Percentiles rank a stretch among this genome's conserved stretches.
phyloP scores from a whole-genome alignment of 768 basidiomycete species.

The Tulasnella sp. region DNA sequence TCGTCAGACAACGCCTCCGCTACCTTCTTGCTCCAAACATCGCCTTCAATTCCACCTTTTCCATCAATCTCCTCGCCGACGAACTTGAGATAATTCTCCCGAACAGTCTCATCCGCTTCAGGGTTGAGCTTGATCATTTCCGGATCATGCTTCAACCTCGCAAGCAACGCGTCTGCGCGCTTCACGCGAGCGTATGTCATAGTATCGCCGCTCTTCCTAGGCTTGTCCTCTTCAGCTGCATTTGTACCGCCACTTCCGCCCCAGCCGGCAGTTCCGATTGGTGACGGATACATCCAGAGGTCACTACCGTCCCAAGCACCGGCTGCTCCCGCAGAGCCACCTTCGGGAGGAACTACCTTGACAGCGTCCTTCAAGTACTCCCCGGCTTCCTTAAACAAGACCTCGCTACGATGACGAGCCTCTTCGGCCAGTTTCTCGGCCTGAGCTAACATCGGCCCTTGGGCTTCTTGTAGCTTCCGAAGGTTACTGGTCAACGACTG shows the following conservation, averaged over 20 bases:
- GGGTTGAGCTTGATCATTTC: constrained; percentile 75
- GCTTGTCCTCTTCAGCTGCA: constrained; percentile 35
- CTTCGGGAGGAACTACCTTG: constrained; percentile 83
- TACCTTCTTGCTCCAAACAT: constrained; percentile 54
- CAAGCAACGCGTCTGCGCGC: constrained; percentile 71
- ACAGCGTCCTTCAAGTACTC: constrained; percentile 76
- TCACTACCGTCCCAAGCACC: constrained; percentile 81
- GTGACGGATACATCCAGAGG: constrained; percentile 68
- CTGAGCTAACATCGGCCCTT: constrained; percentile 48
- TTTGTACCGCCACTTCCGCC: constrained; percentile 24
- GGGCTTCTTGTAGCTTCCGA: constrained; percentile 69
- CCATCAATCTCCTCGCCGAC: constrained; percentile 47
- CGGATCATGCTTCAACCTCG: constrained; percentile 67
- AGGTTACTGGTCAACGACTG: constrained; percentile 61
- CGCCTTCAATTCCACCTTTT: constrained; percentile 54
- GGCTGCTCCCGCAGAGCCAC: constrained; percentile 36
- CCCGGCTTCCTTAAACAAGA: constrained; percentile 56
- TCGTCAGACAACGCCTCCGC: constrained; percentile 46
- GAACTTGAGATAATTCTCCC: constrained; percentile 58
- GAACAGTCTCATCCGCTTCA: constrained; percentile 43
- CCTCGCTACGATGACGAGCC: constrained; percentile 73
- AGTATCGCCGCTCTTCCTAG: constrained; percentile 34
- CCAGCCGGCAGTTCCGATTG: constrained; percentile 36
- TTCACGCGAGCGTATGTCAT: constrained; percentile 43
- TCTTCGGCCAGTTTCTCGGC: constrained; percentile 62